phyloP scores from a whole-genome alignment of 2,329 filamentous ascomycete species.

The Scedosporium apiospermum region DNA sequence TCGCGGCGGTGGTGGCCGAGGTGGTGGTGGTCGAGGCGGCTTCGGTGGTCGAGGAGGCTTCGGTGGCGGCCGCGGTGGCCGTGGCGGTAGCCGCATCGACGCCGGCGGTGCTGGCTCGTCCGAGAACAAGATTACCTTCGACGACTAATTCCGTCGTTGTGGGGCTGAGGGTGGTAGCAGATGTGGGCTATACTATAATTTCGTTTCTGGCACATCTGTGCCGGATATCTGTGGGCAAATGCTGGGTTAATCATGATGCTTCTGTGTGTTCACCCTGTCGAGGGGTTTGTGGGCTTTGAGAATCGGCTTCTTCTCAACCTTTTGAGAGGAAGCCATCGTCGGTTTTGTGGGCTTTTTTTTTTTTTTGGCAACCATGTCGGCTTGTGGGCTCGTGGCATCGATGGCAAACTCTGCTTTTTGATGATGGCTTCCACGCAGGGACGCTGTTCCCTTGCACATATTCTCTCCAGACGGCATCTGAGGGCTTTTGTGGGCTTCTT shows the following conservation, averaged over 20 bases:
- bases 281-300: slow-evolving; percentile 41
- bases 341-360: slow-evolving; percentile 22
- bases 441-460: slow-evolving; percentile 11
- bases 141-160: slow-evolving; percentile 18
- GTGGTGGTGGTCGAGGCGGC: slow-evolving; percentile 32
- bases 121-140: slow-evolving; percentile 64
- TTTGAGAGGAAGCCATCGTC: slow-evolving; percentile 31
- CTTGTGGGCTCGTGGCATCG: slow-evolving; percentile 29
- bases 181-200: slow-evolving; percentile 24
- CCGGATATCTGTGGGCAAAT: slow-evolving; percentile 32
- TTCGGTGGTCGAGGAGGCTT: slow-evolving; percentile 31
- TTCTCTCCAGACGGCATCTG: slow-evolving; percentile 7
- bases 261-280: slow-evolving; percentile 20
- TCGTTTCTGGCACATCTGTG: slow-evolving; percentile 32
- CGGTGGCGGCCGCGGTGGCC: slow-evolving; percentile 39
- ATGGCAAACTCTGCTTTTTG: slow-evolving; percentile 3
- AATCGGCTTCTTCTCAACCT: slow-evolving; percentile 27
- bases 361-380: slow-evolving; percentile 15
- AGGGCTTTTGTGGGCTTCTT: slow-evolving; percentile 22
- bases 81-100: slow-evolving; percentile 22
- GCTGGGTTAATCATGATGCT: slow-evolving; percentile 35
- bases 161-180: slow-evolving; percentile 17
- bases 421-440: slow-evolving; percentile 1
- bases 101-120: slow-evolving; percentile 40
- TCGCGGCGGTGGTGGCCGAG: slow-evolving; percentile 42